Evolutionary conservation across 1,139 yeast species (phyloP), one percentile per base, ranked within the genome.

Genomic region (Protomyces macrosporus): DNA sequence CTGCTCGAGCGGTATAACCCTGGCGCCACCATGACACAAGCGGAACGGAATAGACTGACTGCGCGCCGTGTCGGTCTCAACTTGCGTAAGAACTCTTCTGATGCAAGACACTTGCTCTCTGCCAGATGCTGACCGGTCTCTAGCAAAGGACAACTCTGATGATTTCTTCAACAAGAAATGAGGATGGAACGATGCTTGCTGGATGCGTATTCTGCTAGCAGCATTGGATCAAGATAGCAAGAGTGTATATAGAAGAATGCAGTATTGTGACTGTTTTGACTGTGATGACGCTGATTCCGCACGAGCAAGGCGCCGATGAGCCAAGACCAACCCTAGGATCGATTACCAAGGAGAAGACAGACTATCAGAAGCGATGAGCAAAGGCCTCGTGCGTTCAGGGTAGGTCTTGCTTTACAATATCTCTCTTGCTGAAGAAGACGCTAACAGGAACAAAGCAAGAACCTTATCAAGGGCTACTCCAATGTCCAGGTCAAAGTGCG

Each of bases 1-100:
- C 79, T 93, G 64, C 78, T 91, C 60, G 95, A 88, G 68, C 81
- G 96, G 69, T 91, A 91, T 75, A 90, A 91, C 71, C 93, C 96
- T 1, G 96, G 96, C 0, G 79, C 88, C 68, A 82, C 83, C 50
- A 82, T 87, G 84, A 82, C 84, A 39, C 96, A 88, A 71, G 83
- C 82, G 65, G 97, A 91, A 67, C 85, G 87, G 65, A 85, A 91
- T 34, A 79, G 84, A 70, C 83, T 82, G 71, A 86, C 96, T 3
- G 98, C 98, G 4, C 81, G 85, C 65, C 81, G 86, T 68, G 98
- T 93, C 12, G 98, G 98, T 0, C 80, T 91, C 64, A 82, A 82
- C 64, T 76, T 85, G 14, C 89, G 48, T 42, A n/a, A 6, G 48
- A 5, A 0, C 48, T n/a, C 7, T 9, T 30, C 32, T 42, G 42